Percentiles rank a stretch among this genome's conserved stretches.
Evolutionary conservation across 495 filamentous ascomycete genomes (phyloP).

Genomic region (Aspergillus nidulans): DNA sequence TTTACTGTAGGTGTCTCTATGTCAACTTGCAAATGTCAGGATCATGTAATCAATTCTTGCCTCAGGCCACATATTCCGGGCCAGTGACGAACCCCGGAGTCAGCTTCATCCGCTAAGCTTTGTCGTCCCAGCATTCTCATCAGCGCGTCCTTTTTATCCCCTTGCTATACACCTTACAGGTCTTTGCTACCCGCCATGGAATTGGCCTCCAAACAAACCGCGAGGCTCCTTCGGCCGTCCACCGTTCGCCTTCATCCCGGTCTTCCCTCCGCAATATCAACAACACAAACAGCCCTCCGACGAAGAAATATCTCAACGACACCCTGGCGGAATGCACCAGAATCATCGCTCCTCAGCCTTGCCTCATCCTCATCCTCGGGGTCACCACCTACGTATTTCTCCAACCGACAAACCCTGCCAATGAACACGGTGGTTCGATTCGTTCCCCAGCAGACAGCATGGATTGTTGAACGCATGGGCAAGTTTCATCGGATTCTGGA

Average conservation of each 20-base stretch:
- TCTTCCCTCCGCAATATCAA: constrained; percentile 15
- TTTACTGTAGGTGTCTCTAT: no score
- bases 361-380: constrained; percentile 15
- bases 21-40: no score
- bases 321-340: constrained; percentile 29
- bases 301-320: constrained; percentile 34
- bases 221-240: constrained; percentile 33
- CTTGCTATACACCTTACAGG: background rate
- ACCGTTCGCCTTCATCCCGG: constrained; percentile 6
- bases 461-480: constrained; percentile 99
- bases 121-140: constrained; percentile 12
- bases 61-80: constrained; percentile 23
- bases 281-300: constrained; percentile 21
- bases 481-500: constrained; percentile 90
- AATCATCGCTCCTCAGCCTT: constrained; percentile 27
- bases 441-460: constrained; percentile 97
- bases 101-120: constrained; percentile 14
- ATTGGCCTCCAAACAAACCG: constrained; percentile 34
- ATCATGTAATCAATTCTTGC: constrained; percentile 12
- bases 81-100: constrained; percentile 17
- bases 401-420: constrained; percentile 62
- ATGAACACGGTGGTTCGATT: constrained; percentile 95
- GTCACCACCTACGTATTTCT: constrained; percentile 48
- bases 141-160: constrained; percentile 8
- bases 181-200: constrained; percentile 31